Evolutionary conservation across 345 rosid species (phyloP), one percentile per base, ranked within the genome.

Genomic region (Heritiera fomes): DNA sequence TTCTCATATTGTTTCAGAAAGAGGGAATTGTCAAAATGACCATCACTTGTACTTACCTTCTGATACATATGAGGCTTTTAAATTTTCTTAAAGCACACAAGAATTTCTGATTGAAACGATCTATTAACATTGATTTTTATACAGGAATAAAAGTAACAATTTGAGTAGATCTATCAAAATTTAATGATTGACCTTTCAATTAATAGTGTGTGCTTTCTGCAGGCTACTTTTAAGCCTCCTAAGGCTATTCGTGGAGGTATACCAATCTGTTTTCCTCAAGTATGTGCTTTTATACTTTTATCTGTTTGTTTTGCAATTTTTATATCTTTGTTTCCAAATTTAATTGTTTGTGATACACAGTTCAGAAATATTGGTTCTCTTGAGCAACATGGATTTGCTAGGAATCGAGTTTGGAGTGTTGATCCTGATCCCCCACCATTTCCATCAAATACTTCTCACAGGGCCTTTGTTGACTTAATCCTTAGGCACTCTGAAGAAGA

Each of bases 201-300:
- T n/a, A 43, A 43, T 38, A 6, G 10, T 43, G 60, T 75, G 13
- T 75, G 59, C 84, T 75, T 79, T 77, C 8, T 79, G 84, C 87
- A 93, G 97, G 91, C 93, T 52, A 81, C 76, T 75, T 93, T 91
- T 79, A 75, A 71, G 68, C 92, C 91, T 78, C 95, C 97, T 61
- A 92, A 86, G 75, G 84, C 98, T 12, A 88, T 95, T 76, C 94
- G 98, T 78, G 98, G 99, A 78, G 99, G 99, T 53, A 93, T 93
- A 78, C 97, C 99, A 20, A 73, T 95, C 77, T 89, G 96, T 73
- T 95, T 95, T 78, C 99, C 99, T 68, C 99, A 95, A 85, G 98
- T 92, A 89, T 75, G 93, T 80, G 74, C 60, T 56, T 74, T 65
- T n/a, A 75, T 71, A 67, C 50, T n/a, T 61, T 68, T 34, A 15